Conservation (phyloP, 106 monocot species). For the Posidonia australis region DNA sequence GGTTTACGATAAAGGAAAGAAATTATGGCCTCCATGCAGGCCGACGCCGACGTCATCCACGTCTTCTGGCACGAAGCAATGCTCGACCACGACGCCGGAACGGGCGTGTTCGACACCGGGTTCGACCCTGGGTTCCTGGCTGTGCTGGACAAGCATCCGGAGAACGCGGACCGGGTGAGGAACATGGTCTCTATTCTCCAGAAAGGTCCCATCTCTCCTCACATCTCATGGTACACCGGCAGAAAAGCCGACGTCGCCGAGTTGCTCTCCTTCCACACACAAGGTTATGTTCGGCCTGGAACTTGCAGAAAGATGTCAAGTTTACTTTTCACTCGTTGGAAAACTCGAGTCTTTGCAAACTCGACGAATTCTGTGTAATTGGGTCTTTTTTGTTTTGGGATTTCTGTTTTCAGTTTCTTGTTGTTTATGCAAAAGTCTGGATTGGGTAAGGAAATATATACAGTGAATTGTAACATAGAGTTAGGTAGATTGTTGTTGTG, state of each 20-base stretch:
- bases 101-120: conserved; percentile 81
- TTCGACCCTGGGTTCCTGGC: conserved; percentile 76
- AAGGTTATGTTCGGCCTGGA: conserved; percentile 15
- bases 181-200: conserved; percentile 91
- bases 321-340: not conserved
- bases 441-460: no score
- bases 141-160: conserved; percentile 85
- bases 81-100: conserved; percentile 56
- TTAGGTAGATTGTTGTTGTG: no score
- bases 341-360: no score
- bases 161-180: conserved; percentile 72
- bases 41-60: conserved; percentile 20
- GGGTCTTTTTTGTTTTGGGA: no score
- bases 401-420: no score
- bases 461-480: no score
- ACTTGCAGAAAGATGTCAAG: not conserved
- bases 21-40: no score
- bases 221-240: conserved; percentile 60
- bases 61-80: conserved; percentile 86
- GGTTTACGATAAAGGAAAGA: no score
- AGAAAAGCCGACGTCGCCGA: conserved; percentile 43
- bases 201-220: conserved; percentile 60
- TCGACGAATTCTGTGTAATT: no score
- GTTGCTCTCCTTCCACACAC: conserved; percentile 74
- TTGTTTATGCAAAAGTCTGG: no score